Evolutionary conservation across 2,329 filamentous ascomycete genomes (phyloP).

Genomic region (Didymella glomerata): DNA sequence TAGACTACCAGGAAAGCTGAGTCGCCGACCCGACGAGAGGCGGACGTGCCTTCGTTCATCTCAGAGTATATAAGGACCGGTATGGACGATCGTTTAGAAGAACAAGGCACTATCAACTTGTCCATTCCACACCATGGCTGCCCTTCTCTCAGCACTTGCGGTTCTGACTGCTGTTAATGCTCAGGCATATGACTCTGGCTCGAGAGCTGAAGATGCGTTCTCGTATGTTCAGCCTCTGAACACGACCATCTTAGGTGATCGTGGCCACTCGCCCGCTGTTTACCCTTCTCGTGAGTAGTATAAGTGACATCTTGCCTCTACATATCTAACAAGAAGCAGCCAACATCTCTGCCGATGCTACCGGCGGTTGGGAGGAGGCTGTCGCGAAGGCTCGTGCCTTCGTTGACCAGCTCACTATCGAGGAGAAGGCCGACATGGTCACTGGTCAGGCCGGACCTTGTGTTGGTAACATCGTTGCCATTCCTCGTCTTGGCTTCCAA

Average conservation of each 20-base stretch:
- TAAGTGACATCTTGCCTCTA: background rate
- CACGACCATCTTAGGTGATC: conserved; percentile 41
- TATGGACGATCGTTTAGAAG: conserved; percentile 9
- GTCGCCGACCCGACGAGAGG: conserved; percentile 15
- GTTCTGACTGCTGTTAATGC: conserved; percentile 36
- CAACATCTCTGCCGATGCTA: conserved; percentile 39
- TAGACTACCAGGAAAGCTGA: conserved; percentile 5
- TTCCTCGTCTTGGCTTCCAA: conserved; percentile 50
- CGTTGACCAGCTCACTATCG: conserved; percentile 40
- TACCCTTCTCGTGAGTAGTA: conserved; percentile 41
- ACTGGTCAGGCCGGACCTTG: conserved; percentile 60
- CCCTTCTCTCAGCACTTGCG: conserved; percentile 36
- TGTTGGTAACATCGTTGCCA: conserved; percentile 58
- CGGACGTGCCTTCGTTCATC: conserved; percentile 9
- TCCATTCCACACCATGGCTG: conserved; percentile 36
- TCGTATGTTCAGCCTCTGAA: conserved; percentile 42
- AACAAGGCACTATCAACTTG: conserved; percentile 27
- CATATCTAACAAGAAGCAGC: conserved; percentile 52
- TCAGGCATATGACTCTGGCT: conserved; percentile 33
- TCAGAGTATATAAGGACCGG: conserved; percentile 32
- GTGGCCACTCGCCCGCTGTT: conserved; percentile 40
- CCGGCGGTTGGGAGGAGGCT: conserved; percentile 45
- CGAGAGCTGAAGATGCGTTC: conserved; percentile 35
- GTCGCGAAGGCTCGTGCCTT: conserved; percentile 46
- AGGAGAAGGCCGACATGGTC: conserved; percentile 48